These are phyloP conservation scores for Hirsutella minnesotensis DNA, from an alignment of 2,329 filamentous ascomycete genomes.

Conservation along the genomic window DNA sequence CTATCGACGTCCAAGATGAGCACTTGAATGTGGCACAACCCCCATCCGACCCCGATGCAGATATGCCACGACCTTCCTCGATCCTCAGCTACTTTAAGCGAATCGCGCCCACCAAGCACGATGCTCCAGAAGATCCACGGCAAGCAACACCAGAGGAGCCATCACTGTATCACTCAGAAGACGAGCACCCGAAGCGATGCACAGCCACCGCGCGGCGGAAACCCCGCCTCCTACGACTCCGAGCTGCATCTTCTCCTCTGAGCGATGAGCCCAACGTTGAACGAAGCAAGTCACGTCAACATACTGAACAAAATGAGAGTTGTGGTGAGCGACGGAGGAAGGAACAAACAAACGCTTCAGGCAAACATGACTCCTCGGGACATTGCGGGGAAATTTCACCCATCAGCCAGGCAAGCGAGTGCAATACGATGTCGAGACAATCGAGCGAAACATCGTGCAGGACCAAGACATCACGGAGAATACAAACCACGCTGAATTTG, in stretches of 20 bases:
- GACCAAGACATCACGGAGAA: constrained; percentile 7
- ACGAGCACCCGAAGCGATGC: constrained; percentile 4
- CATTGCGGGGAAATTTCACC: neutral
- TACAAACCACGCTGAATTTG: constrained; percentile 33
- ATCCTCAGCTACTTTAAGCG: constrained; percentile 31
- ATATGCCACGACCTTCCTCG: constrained; percentile 13
- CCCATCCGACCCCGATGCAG: neutral
- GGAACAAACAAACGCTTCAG: no score
- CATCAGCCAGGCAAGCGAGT: neutral
- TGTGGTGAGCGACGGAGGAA: no score
- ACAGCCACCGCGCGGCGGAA: constrained; percentile 8
- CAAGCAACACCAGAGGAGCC: constrained; percentile 2
- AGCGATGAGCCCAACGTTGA: neutral
- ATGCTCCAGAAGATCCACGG: constrained; percentile 1
- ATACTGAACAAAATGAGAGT: no score
- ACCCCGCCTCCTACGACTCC: constrained; percentile 18
- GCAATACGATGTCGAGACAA: neutral
- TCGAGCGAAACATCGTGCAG: neutral
- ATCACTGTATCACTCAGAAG: neutral
- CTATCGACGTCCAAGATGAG: neutral
- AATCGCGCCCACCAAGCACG: constrained; percentile 6
- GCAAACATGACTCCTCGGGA: no score
- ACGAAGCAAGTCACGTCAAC: no score
- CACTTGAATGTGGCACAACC: neutral
- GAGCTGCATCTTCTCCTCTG: constrained; percentile 9